Percentiles rank a stretch among this genome's conserved stretches.
phyloP scores from a whole-genome alignment of 2,329 filamentous ascomycete species.

The Neoascochyta sp. region DNA sequence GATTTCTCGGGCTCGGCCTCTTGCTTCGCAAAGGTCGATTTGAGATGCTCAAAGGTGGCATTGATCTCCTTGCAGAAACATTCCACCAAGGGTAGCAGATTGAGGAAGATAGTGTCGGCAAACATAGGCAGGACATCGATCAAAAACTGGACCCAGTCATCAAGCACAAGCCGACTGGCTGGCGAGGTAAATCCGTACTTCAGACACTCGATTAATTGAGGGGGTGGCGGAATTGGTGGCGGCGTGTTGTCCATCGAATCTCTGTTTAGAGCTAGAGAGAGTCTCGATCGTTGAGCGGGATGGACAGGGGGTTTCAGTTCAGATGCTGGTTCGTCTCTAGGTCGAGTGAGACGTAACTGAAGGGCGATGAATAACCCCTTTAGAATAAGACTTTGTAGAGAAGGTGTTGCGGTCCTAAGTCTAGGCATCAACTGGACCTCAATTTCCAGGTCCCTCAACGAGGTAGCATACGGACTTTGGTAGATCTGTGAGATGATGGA shows the following conservation, averaged over 20 bases:
- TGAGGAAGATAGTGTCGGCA: conserved; percentile 79
- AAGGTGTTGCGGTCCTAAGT: conserved; percentile 56
- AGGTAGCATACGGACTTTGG: conserved; percentile 57
- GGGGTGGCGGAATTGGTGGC: conserved; percentile 52
- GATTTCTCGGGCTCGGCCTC: conserved; percentile 28
- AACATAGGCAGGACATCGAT: conserved; percentile 81
- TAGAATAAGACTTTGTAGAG: conserved; percentile 72
- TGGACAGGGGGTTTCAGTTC: conserved; percentile 20
- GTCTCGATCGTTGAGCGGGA: conserved; percentile 25
- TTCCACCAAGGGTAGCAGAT: conserved; percentile 84
- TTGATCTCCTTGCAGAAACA: conserved; percentile 79
- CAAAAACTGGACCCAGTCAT: conserved; percentile 88
- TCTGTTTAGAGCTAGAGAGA: conserved; percentile 29
- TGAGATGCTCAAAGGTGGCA: conserved; percentile 67
- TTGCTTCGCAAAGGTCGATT: conserved; percentile 56
- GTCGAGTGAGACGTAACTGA: conserved; percentile 52
- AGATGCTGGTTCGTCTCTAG: conserved; percentile 14
- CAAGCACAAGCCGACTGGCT: conserved; percentile 71
- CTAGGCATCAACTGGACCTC: conserved; percentile 68
- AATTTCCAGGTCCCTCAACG: conserved; percentile 61
- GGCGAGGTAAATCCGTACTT: conserved; percentile 74
- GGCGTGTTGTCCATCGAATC: conserved; percentile 32
- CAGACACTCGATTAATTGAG: conserved; percentile 76
- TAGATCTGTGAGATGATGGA: conserved; percentile 63
- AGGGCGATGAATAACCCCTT: conserved; percentile 73